phyloP scores from a whole-genome alignment of 2,329 filamentous ascomycete species.

The Capronia coronata region DNA sequence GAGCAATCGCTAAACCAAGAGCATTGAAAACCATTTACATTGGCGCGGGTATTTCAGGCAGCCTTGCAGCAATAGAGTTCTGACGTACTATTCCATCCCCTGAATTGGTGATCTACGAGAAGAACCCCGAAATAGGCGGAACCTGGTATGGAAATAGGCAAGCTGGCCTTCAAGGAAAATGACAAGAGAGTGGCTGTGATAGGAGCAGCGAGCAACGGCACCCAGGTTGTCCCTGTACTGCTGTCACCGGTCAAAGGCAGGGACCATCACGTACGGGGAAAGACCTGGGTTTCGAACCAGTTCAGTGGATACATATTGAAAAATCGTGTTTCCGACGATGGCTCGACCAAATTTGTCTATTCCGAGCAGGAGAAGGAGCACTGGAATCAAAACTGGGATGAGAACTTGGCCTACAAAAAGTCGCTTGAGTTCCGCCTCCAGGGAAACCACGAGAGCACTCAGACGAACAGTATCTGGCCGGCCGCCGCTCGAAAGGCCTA shows the following conservation, averaged over 20 bases:
- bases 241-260: not conserved
- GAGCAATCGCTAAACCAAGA: too few relatives aligned
- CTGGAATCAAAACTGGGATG: too few relatives aligned
- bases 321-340: too few relatives aligned
- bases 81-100: too few relatives aligned
- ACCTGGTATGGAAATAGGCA: slow-evolving; percentile 30
- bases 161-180: slow-evolving; percentile 31
- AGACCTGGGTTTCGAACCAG: slow-evolving; percentile 3
- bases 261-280: slow-evolving; percentile 1
- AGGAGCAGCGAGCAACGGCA: slow-evolving; percentile 24
- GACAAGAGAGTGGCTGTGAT: slow-evolving; percentile 27
- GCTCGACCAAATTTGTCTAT: too few relatives aligned
- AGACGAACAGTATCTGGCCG: too few relatives aligned
- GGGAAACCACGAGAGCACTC: too few relatives aligned
- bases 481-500: not conserved
- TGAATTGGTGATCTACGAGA: slow-evolving; percentile 27
- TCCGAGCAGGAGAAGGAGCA: not conserved
- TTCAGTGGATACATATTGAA: not conserved
- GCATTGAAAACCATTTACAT: too few relatives aligned
- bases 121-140: slow-evolving; percentile 29
- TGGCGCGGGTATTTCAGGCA: too few relatives aligned
- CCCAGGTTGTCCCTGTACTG: slow-evolving; percentile 34
- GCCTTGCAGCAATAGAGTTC: too few relatives aligned
- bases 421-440: too few relatives aligned
- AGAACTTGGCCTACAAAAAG: too few relatives aligned